A percentile compares a stretch with the other conserved stretches of the same genome.
Conservation (phyloP, 768 basidiomycete genomes). For the Pleurotus tuoliensis region DNA sequence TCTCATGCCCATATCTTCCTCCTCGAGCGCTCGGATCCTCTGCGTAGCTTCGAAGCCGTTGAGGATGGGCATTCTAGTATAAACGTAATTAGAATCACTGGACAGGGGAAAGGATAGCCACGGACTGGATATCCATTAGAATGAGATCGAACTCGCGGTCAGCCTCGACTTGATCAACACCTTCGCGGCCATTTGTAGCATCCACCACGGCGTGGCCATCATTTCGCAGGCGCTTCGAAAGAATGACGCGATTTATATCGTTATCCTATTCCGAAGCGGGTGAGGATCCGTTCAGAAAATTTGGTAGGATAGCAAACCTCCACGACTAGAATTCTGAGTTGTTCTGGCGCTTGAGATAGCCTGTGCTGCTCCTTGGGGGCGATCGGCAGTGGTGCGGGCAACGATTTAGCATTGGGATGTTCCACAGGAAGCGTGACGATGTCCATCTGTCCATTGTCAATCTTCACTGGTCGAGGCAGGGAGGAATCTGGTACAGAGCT, state of each 20-base stretch:
- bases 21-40: conserved; percentile 62
- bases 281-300: not conserved
- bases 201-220: conserved; percentile 65
- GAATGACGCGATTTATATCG: conserved; percentile 66
- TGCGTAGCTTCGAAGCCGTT: conserved; percentile 69
- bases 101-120: not conserved
- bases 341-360: conserved; percentile 11
- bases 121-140: conserved; percentile 81
- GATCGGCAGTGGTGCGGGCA: not conserved
- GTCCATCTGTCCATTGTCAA: conserved; percentile 23
- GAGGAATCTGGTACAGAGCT: conserved; percentile 19
- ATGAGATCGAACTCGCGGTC: conserved; percentile 68
- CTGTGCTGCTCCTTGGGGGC: not conserved
- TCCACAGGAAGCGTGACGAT: conserved; percentile 9
- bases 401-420: not conserved
- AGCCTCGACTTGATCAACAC: conserved; percentile 50
- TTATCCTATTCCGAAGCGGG: conserved; percentile 50
- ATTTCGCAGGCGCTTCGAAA: conserved; percentile 61
- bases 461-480: conserved; percentile 31
- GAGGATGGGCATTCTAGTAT: conserved; percentile 70
- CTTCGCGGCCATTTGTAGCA: conserved; percentile 75
- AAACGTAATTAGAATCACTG: not conserved
- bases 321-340: conserved; percentile 56
- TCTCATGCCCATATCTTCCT: conserved; percentile 6
- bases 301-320: conserved; percentile 40